These are phyloP conservation scores for Kwoniella botswanensis DNA, from an alignment of 768 basidiomycete genomes.

Conservation along the genomic window DNA sequence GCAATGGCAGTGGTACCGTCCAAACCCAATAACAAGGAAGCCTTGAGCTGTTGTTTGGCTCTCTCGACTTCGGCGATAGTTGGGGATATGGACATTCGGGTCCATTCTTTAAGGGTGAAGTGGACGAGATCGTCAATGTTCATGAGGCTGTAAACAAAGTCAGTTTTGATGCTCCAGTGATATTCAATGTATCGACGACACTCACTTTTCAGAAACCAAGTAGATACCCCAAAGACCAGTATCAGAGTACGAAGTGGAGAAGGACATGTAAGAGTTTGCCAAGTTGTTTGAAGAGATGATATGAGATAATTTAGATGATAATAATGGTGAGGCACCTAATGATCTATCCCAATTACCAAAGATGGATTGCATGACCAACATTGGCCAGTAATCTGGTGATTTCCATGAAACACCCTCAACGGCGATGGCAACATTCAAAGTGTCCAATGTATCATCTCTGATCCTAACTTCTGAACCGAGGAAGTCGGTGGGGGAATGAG, in stretches of 20 bases:
- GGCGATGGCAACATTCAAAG: slow-evolving; percentile 92
- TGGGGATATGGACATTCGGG: slow-evolving; percentile 87
- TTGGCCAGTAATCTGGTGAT: slow-evolving; percentile 98
- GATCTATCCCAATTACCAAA: slow-evolving; percentile 99
- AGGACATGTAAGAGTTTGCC: slow-evolving; percentile 99
- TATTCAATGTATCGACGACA: not conserved
- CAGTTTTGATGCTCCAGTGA: too few relatives aligned
- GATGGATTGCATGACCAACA: slow-evolving; percentile 97
- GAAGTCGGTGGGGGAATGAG: slow-evolving; percentile 79
- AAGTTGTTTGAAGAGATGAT: slow-evolving; percentile 91
- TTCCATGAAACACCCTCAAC: slow-evolving; percentile 98
- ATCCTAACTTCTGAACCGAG: slow-evolving; percentile 93
- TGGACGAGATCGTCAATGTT: slow-evolving; percentile 93
- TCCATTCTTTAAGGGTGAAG: slow-evolving; percentile 95
- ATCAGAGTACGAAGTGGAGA: slow-evolving; percentile 98
- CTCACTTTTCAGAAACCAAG: slow-evolving; percentile 84
- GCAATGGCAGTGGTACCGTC: slow-evolving; percentile 97
- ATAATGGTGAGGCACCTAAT: slow-evolving; percentile 83
- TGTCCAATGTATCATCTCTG: slow-evolving; percentile 86
- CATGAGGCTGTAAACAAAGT: slow-evolving; percentile 61
- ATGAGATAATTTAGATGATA: slow-evolving; percentile 88
- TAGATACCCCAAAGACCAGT: slow-evolving; percentile 99
- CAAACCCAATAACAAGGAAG: slow-evolving; percentile 81
- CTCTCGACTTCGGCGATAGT: slow-evolving; percentile 88
- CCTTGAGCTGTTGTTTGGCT: slow-evolving; percentile 98